A percentile compares a stretch with the other conserved stretches of the same genome.
Conservation (phyloP, 257 asterid species). For the Apocynum venetum region DNA sequence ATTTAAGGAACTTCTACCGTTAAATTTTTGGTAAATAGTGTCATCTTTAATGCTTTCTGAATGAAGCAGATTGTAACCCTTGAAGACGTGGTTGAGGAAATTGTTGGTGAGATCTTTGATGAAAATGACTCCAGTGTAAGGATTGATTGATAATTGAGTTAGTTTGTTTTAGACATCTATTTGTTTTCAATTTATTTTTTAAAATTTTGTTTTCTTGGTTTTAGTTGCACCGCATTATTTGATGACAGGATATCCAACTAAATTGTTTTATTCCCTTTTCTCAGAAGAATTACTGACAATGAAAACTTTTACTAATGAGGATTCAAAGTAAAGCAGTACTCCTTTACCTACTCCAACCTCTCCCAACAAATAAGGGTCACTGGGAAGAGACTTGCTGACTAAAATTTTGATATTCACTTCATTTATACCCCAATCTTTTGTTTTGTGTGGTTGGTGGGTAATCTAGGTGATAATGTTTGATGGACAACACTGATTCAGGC, state of each 20-base stretch:
- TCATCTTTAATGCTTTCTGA: conserved; percentile 19
- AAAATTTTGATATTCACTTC: not conserved
- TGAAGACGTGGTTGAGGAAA: conserved; percentile 98
- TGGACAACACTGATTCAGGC: too few relatives aligned
- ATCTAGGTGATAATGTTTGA: too few relatives aligned
- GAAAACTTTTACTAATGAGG: not conserved
- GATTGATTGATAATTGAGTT: conserved; percentile 8
- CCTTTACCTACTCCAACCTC: not conserved
- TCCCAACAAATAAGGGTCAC: not conserved
- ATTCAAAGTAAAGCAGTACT: not conserved
- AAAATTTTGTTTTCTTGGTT: not conserved
- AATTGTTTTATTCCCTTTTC: not conserved
- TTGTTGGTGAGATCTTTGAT: conserved; percentile 97
- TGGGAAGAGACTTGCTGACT: not conserved
- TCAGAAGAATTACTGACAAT: not conserved
- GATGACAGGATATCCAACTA: not conserved
- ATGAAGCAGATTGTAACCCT: conserved; percentile 83
- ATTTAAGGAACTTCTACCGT: conserved; percentile 7
- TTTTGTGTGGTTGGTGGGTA: too few relatives aligned
- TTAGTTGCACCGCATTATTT: not conserved
- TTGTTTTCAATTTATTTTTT: not conserved
- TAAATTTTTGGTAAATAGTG: not conserved
- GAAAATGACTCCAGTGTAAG: conserved; percentile 97
- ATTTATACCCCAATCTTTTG: not conserved
- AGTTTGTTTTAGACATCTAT: not conserved